Base-by-base conservation (phyloP, 202 grass and related monocot species). In the Schoenoplectus triqueter region DNA sequence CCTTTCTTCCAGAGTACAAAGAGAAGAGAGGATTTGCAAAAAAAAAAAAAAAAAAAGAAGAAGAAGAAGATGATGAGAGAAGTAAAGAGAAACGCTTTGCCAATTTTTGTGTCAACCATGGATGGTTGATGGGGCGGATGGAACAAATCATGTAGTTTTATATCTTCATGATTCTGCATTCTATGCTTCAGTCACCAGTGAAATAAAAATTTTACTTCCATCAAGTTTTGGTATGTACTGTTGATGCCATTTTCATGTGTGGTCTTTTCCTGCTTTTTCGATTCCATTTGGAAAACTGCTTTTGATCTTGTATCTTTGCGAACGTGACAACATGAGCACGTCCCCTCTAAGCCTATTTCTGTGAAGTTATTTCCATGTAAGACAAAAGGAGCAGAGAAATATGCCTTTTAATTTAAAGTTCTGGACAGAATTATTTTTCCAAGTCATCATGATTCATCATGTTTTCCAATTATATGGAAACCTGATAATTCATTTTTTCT, bases 221-320 rank as follows among this genome's bases (percentile, higher is more conserved):
- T 64, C 64, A 71, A 71, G 81, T 83, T 70, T 70, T 9, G 44
- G 52, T 66, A 39, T 52, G 7, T 83, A 47, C 7, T 83, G 42
- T 31, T 65, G 47, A 31, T 82, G 62, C 44, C 18, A 55, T 69
- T 69, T 70, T 70, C 21, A 83, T 83, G 81, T 71, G 13, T 71
- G 52, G 81, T 83, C 81, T 83, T 69, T 66, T 83, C 81, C 50
- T 83, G 10, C 81, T 83, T 77, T 83, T 83, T 44, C 49, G 49
- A 42, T 70, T 83, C 49, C 65, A 69, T 71, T 56, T 41, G 21
- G 75, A 79, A 42, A 79, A 59, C 75, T 61, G 31, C 75, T 79
- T 79, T 79, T 61, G 14, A 78, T 78, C 75, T 79, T 79, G 75
- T 79, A 79, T 59, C 52, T 78, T 78, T 78, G n/a, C 7, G 49